phyloP scores from a whole-genome alignment of 768 basidiomycete species.

The Basidioascus undulatus region DNA sequence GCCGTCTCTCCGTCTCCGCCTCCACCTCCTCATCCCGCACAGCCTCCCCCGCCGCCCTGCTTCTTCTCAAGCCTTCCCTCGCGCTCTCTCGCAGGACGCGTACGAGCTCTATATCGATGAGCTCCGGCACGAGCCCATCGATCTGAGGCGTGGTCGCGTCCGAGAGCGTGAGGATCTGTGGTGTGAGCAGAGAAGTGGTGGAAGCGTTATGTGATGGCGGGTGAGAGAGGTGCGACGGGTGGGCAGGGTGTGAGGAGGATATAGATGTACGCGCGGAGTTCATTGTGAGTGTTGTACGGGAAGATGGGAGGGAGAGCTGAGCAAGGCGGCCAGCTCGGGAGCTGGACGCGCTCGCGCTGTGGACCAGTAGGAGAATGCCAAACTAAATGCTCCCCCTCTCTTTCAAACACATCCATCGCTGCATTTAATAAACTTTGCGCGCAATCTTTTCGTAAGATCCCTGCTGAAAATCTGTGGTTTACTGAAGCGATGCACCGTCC shows the following conservation, averaged over 20 bases:
- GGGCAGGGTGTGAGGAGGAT: constrained; percentile 10
- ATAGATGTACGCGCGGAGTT: constrained; percentile 5
- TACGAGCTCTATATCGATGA: constrained; percentile 62
- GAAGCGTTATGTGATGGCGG: constrained; percentile 12
- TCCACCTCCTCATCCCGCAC: constrained; percentile 45
- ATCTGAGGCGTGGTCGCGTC: constrained; percentile 7
- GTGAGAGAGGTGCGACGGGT: constrained; percentile 4
- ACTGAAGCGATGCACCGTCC: too few relatives aligned
- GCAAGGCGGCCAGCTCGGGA: too few relatives aligned
- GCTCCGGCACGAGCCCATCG: constrained; percentile 26
- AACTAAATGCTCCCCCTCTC: too few relatives aligned
- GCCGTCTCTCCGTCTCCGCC: constrained; percentile 33
- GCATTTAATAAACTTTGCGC: too few relatives aligned
- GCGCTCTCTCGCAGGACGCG: constrained; percentile 29
- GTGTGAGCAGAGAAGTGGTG: constrained; percentile 10
- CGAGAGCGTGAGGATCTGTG: constrained; percentile 5
- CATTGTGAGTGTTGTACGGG: neutral
- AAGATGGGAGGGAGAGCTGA: neutral
- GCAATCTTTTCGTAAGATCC: too few relatives aligned
- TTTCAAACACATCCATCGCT: too few relatives aligned
- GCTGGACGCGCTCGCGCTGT: neutral
- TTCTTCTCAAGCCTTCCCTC: constrained; percentile 21
- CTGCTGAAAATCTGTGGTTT: too few relatives aligned
- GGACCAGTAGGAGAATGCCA: neutral
- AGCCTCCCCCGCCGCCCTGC: constrained; percentile 6